Conservation (phyloP, 2,329 filamentous ascomycete genomes). For the Diaporthe caulivora region DNA sequence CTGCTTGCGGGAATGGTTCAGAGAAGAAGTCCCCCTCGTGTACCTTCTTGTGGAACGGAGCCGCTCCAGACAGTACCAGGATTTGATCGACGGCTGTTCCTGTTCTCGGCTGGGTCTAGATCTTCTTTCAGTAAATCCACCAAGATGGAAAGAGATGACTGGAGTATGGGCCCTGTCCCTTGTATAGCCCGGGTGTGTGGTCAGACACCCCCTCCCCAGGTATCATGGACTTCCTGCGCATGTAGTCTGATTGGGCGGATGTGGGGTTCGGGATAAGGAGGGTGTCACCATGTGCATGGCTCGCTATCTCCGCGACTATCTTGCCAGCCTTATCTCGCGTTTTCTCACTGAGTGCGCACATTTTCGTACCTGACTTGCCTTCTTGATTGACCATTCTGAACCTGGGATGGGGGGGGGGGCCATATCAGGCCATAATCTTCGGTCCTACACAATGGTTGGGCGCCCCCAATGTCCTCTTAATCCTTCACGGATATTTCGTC, state of each 20-base stretch:
- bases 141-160: background rate
- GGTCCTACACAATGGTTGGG: background rate
- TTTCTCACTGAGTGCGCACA: background rate
- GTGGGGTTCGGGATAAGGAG: background rate
- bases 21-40: background rate
- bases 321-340: background rate
- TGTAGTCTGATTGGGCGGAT: slow-evolving; percentile 9
- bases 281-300: background rate
- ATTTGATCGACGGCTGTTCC: background rate
- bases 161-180: background rate
- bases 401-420: background rate
- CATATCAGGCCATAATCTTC: slow-evolving; percentile 13
- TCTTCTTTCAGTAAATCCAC: background rate
- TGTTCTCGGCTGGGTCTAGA: background rate
- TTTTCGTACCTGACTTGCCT: slow-evolving; percentile 5
- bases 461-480: background rate
- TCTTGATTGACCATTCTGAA: slow-evolving; percentile 1
- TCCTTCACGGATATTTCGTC: background rate
- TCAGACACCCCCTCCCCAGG: background rate
- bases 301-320: slow-evolving; percentile 9
- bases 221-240: background rate
- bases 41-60: background rate
- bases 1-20: background rate
- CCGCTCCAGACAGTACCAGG: too few species aligned
- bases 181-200: background rate